Base-by-base conservation (phyloP, 2,329 filamentous ascomycete species). In the Alternaria incomplexa region DNA sequence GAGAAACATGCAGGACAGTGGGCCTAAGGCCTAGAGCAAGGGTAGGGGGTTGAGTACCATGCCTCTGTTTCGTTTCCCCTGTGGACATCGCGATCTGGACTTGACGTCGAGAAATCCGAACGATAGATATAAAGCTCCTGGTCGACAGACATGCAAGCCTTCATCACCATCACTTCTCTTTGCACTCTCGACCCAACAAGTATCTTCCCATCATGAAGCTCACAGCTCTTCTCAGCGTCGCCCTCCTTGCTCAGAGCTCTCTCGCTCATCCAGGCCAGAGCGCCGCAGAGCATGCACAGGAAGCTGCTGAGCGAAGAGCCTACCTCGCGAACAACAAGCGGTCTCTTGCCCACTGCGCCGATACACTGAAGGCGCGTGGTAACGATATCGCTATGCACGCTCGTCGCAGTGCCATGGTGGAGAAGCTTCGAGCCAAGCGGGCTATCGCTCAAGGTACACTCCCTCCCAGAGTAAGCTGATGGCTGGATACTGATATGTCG, bases 301-400 rank as follows among this genome's bases (percentile, higher is more conserved):
- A 81, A 48, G 73, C 80, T 40, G 72, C 69, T 43, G 71, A 80
- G 65, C 79, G 80, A 44, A 69, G 69, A 51, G 73, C 74, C 15
- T 81, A 80, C 63, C 60, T 81, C 62, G 69, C 73, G 51, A 69
- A 66, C 46, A 73, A 73, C 64, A 79, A 78, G 66, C 80, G 82
- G 43, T 81, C 81, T 13, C 74, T 84, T 7, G 75, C 73, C 50
- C 68, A 79, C 55, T 84, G 83, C 61, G 75, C 80, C 7, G 79
- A 79, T 61, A 78, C 77, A 7, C 74, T 81, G 46, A 75, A 78
- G 56, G 75, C 80, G 20, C 78, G 79, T 56, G 79, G 80, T 22
- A 74, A 83, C 32, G 79, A 82, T 68, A 67, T 74, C 48, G 77
- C 78, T n/a, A 81, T 81, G 53, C 72, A 82, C 63, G 70, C 80